Evolutionary conservation across 2,329 filamentous ascomycete genomes (phyloP), one percentile per base, ranked within the genome.

Genomic region (Aspergillus novofumigatus): DNA sequence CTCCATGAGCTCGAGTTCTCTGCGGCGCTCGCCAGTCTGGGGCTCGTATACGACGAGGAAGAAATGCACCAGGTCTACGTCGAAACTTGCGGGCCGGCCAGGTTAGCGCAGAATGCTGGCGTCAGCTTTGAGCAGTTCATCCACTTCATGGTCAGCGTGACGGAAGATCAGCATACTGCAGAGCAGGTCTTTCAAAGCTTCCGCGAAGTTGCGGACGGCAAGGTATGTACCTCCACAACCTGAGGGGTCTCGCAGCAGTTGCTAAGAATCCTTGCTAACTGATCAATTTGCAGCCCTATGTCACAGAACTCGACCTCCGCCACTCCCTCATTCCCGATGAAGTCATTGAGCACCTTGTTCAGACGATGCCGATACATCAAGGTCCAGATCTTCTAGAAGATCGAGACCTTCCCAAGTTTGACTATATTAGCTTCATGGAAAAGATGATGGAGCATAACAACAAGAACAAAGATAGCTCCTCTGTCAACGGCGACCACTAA

Each of bases 101-200:
- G 74, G 55, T 59, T 91, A 86, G 38, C 84, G 80, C 63, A 89
- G 87, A 73, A 74, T 55, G 72, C 73, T 14, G 85, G 89, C 63
- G 94, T 99, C 52, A 94, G 90, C 4, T 99, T 99, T 71, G 94
- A 99, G 78, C 93, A 97, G 75, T 99, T 99, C 71, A 99, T 99
- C 72, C 87, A 91, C 42, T 99, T 99, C 81, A 99, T 99, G 94
- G 94, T 99, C 50, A 91, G 96, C 66, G 94, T 97, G 51, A 99
- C 94, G 11, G 94, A 99, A 76, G 94, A 99, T 71, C 94, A 99
- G 77, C 97, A 99, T 74, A 97, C 92, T 3, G 94, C 94, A 11
- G 94, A 97, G 76, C 94, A 99, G 75, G 94, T 99, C 4, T 97
- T 94, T 80, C 93, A 99, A 77, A 95, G 90, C 62, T 99, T 99